Percentiles rank a stretch among this genome's conserved stretches.
phyloP scores from a whole-genome alignment of 1,139 yeast genomes.

The Kurtzmaniella quercitrusa region DNA sequence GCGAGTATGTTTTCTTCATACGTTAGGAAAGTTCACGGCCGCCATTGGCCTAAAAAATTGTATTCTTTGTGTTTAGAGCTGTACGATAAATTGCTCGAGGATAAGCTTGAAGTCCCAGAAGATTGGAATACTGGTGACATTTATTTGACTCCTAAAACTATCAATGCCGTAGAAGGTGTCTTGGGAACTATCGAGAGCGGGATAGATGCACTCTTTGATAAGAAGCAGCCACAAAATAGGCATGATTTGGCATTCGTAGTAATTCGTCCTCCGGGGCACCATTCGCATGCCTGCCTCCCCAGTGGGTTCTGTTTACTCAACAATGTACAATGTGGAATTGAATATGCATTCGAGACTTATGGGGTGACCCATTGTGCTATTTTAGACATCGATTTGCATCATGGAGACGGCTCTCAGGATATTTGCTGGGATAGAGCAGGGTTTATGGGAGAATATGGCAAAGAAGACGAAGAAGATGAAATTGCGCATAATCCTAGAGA shows the following conservation, averaged over 20 bases:
- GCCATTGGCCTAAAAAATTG: conserved; percentile 63
- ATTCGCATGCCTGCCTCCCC: conserved; percentile 79
- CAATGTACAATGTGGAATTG: conserved; percentile 79
- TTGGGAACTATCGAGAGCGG: conserved; percentile 76
- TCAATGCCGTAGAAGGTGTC: conserved; percentile 74
- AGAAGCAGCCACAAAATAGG: conserved; percentile 21
- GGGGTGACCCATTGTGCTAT: conserved; percentile 79
- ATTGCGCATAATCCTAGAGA: conserved; percentile 35
- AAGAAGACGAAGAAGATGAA: conserved; percentile 38
- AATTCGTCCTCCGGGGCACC: conserved; percentile 86
- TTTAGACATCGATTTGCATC: conserved; percentile 80
- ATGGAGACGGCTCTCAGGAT: conserved; percentile 92
- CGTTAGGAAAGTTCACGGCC: conserved; percentile 72
- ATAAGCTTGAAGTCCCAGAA: conserved; percentile 70
- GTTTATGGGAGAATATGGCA: conserved; percentile 48
- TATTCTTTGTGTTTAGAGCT: conserved; percentile 59
- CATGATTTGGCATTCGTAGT: conserved; percentile 64
- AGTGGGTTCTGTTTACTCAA: conserved; percentile 85
- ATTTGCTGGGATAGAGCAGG: conserved; percentile 82
- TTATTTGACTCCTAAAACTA: conserved; percentile 63
- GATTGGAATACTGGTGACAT: conserved; percentile 86
- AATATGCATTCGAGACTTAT: conserved; percentile 64
- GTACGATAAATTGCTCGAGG: conserved; percentile 48
- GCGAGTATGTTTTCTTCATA: conserved; percentile 52
- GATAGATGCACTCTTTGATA: conserved; percentile 50